These are phyloP conservation scores for Incumbomyces lentus DNA, from an alignment of 2,329 filamentous ascomycete genomes.

Conservation along the genomic window DNA sequence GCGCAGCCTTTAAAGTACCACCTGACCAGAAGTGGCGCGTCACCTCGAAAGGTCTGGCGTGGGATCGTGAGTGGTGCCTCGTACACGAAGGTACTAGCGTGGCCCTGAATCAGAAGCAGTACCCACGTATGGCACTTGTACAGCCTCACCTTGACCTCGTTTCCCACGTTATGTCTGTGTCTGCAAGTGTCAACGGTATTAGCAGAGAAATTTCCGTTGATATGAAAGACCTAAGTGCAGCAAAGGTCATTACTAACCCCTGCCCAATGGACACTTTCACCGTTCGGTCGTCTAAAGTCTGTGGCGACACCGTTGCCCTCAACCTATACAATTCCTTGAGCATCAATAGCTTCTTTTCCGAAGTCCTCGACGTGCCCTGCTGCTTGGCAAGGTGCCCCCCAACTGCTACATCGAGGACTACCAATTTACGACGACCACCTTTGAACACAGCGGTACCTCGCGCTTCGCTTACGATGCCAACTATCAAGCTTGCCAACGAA, in stretches of 20 bases:
- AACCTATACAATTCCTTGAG: constrained; percentile 56
- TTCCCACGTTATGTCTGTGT: constrained; percentile 53
- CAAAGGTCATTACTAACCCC: constrained; percentile 27
- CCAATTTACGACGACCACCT: constrained; percentile 14
- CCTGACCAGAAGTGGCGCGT: constrained; percentile 60
- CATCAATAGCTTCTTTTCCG: constrained; percentile 69
- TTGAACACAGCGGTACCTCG: constrained; percentile 43
- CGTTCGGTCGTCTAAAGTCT: constrained; percentile 57
- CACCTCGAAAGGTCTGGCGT: constrained; percentile 69
- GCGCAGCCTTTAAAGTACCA: constrained; percentile 66
- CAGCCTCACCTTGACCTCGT: constrained; percentile 63
- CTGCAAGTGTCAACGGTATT: constrained; percentile 27
- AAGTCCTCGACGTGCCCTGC: constrained; percentile 66
- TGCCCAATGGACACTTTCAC: constrained; percentile 23
- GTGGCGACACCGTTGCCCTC: constrained; percentile 65
- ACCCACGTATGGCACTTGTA: constrained; percentile 79
- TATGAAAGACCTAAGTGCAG: constrained; percentile 43
- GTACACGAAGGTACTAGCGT: constrained; percentile 76
- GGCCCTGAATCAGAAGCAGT: constrained; percentile 77
- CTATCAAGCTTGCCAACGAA: constrained; percentile 81
- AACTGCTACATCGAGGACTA: constrained; percentile 35
- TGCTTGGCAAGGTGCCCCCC: constrained; percentile 74
- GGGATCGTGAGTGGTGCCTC: constrained; percentile 96
- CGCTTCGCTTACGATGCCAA: constrained; percentile 34
- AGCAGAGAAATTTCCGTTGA: constrained; percentile 34